Evolutionary conservation across 1,139 yeast genomes (phyloP), one percentile per base, ranked within the genome.

Genomic region (Geotrichum macrosporum): DNA sequence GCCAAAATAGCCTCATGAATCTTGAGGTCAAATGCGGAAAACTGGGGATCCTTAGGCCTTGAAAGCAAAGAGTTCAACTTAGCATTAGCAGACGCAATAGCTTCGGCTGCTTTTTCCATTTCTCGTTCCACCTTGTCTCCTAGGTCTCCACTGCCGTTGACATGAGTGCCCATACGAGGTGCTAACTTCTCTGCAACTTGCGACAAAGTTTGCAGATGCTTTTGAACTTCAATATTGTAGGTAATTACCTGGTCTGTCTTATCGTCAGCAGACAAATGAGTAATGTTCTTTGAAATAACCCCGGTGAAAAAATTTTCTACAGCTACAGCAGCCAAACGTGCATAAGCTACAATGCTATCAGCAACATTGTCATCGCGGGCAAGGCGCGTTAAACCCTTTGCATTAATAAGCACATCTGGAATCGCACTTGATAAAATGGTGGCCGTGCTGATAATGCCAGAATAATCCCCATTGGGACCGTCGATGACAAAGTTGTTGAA

Each of bases 401-500:
- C 70, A 58, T 83, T 81, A 55, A 79, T 68, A 65, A 84, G 72
- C 46, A 86, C 74, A 51, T 84, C 92, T 40, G 79, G 70, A 41
- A 84, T 68, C 2, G 86, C 70, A 15, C 80, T 70, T 1, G 94
- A 75, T 50, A 87, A 80, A 37, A 77, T 77, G 2, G 85, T 80
- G 44, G 85, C 77, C 1, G 84, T 72, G 56, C 77, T 75, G 54
- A 88, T 82, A 27, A 87, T 77, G 36, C 76, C 75, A 3, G 81
- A 68, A 53, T 83, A 86, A 52, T 82, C 86, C 49, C 82, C 86
- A 47, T 75, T 73, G 44, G 78, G 78, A 10, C 89, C 94, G 61
- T 85, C 95, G 44, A 85, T 72, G 46, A 86, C 72, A 59, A 77
- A 82, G 43, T 80, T 77, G 61, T 84, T 86, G 68, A 87, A 87